Evolutionary conservation across 2,329 filamentous ascomycete species (phyloP).

Genomic region (Cercospora zeina): DNA sequence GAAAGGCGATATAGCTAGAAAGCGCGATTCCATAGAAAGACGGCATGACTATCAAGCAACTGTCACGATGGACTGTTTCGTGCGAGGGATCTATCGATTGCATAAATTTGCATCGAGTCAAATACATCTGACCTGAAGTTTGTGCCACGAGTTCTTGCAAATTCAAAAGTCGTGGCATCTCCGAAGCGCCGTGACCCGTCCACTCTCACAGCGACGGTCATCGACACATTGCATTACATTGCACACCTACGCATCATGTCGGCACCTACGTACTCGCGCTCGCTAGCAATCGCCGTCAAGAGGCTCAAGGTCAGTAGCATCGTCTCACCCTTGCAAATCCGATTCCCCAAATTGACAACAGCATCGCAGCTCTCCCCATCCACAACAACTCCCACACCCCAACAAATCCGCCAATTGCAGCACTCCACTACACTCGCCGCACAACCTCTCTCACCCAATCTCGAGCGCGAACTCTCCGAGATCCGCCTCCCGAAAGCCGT

Average conservation of each 20-base stretch:
- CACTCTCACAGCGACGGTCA: not conserved
- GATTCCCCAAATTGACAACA: not conserved
- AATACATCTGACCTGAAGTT: no score
- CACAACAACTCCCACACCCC: not conserved
- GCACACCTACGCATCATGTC: constrained; percentile 42
- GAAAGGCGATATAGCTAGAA: no score
- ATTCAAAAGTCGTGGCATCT: not conserved
- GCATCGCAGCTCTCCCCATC: constrained; percentile 30
- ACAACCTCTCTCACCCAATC: constrained; percentile 12
- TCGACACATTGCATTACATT: not conserved
- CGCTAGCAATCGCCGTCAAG: constrained; percentile 47
- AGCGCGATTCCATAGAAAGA: no score
- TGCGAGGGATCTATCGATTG: no score
- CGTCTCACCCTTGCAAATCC: not conserved
- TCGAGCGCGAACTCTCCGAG: constrained; percentile 35
- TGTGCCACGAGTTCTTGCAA: not conserved
- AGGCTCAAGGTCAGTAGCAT: constrained; percentile 43
- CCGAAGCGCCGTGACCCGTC: not conserved
- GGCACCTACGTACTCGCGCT: constrained; percentile 47
- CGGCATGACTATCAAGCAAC: no score
- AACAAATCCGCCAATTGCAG: constrained; percentile 28
- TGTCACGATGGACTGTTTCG: no score
- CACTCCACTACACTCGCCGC: constrained; percentile 22
- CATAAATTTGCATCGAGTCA: no score
- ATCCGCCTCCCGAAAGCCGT: constrained; percentile 73